Percentiles rank a stretch among this genome's conserved stretches.
Conservation (phyloP, 306 rosid genomes). For the Glycine latifolia region DNA sequence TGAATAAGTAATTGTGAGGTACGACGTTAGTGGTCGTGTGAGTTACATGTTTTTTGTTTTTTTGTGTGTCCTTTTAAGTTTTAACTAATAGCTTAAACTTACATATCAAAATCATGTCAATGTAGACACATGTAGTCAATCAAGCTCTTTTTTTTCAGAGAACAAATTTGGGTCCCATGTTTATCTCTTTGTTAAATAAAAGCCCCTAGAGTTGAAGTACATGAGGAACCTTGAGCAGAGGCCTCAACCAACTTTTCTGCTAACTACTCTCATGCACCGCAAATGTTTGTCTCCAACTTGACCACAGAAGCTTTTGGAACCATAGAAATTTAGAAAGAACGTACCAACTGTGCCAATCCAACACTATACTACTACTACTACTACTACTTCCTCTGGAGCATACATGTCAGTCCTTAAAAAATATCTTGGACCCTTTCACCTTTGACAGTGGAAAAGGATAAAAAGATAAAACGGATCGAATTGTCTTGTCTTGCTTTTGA, state of each 20-base stretch:
- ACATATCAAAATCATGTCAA: slow-evolving; percentile 52
- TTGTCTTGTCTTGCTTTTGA: slow-evolving; percentile 26
- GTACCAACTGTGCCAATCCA: slow-evolving; percentile 17
- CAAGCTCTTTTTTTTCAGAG: slow-evolving; percentile 41
- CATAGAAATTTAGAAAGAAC: slow-evolving; percentile 33
- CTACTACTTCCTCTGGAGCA: slow-evolving; percentile 46
- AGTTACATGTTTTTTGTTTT: slow-evolving; percentile 35
- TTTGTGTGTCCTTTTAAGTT: slow-evolving; percentile 2
- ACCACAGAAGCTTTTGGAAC: slow-evolving; percentile 49
- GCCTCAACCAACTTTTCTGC: slow-evolving; percentile 41
- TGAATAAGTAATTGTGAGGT: slow-evolving; percentile 38
- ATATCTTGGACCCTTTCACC: slow-evolving; percentile 29
- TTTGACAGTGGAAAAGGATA: slow-evolving; percentile 27
- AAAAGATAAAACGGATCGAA: slow-evolving; percentile 4
- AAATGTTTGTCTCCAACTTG: slow-evolving; percentile 59
- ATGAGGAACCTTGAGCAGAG: slow-evolving; percentile 44
- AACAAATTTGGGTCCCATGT: slow-evolving; percentile 60
- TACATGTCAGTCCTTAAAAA: slow-evolving; percentile 30
- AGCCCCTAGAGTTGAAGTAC: slow-evolving; percentile 52
- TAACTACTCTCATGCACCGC: slow-evolving; percentile 51
- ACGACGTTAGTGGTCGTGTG: slow-evolving; percentile 52
- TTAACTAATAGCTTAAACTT: slow-evolving; percentile 43
- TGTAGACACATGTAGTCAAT: slow-evolving; percentile 35
- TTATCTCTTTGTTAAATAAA: slow-evolving; percentile 34
- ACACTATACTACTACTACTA: not conserved